Evolutionary conservation across 1,139 yeast genomes (phyloP), one percentile per base, ranked within the genome.

Genomic region (Geotrichum carabidarum): DNA sequence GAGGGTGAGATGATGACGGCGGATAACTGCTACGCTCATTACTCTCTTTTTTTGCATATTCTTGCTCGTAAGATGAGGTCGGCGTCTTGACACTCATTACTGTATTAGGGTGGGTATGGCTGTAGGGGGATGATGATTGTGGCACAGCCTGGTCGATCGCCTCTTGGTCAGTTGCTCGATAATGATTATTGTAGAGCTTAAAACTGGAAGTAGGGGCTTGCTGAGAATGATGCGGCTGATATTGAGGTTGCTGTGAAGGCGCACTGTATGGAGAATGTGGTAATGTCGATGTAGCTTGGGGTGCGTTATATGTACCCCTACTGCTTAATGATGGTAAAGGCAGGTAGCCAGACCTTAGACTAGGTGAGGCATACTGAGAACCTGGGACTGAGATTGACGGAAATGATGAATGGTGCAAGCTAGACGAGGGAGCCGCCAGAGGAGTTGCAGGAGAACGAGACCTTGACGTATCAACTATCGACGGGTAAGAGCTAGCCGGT

Each of bases 1-100:
- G 47, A 31, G 38, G 44, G n/a, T 43, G 11, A 36, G 12, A 34
- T 3, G 12, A 31, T 34, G 51, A 34, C 6, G 55, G 40, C 11
- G 47, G 53, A 4, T 51, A 49, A 32, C 38, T 49, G 3, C 65
- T 63, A 15, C 65, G 59, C 44, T 63, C 65, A 44, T 63, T 63
- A 44, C 63, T 60, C 46, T 63, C 65, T 34, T 63, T 55, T 17
- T 60, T 55, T 11, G 59, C 50, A 40, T 58, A 62, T 17, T 62
- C 56, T 41, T 56, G 58, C 6, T 55, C 58, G 51, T 47, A 56
- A 27, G 54, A 42, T 14, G 48, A 27, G 40, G 34, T 35, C 27
- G 45, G 41, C 40, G 22, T 50, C 46, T 48, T 17, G 42, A 22
- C 27, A 22, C 27, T 22, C 27, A 22, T 22, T 22, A 22, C 5